Evolutionary conservation across 2,329 filamentous ascomycete genomes (phyloP), one percentile per base, ranked within the genome.

Genomic region (Cladosporium sp.): DNA sequence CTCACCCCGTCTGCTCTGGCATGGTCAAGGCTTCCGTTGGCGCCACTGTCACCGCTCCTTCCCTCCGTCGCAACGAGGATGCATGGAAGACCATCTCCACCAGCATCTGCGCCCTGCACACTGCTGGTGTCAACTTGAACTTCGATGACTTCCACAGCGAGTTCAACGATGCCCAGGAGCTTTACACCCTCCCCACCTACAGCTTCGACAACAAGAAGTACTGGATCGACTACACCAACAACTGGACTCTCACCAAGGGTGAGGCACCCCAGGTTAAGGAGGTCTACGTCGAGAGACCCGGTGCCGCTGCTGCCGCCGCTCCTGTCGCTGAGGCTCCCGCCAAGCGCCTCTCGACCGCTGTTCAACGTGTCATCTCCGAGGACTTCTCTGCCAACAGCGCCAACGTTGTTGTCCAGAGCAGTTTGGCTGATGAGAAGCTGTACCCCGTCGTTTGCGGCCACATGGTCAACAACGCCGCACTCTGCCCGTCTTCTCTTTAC

Each of bases 171-270:
- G 78, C 79, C 1, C 80, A 86, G 42, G 76, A 82, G 42, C 75
- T 90, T 15, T 74, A 88, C n/a, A 76, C 82, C n/a, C 75, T 91
- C 3, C 87, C 87, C 1, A 79, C 81, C 0, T 91, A 90, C 69
- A 79, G 79, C 0, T 91, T 86, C 69, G 85, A 90, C 69, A 76
- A 83, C 63, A 89, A 90, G 78, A 84, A 83, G 64, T 89, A 90
- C 73, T 89, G 86, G 86, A 79, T 89, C 15, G 84, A 85, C 69
- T 89, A 89, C 71, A 78, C 80, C 62, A 87, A 89, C 61, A 86
- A 91, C 72, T 92, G 87, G 85, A 83, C 80, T 34, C 74, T 91
- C 38, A 85, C 81, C 61, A 92, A 92, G 78, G 86, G 80, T 59
- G 83, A 88, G 63, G 80, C 76, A 39, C 76, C 74, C 39, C 63